Conservation (phyloP, 140 eudicot species). For the Ambrosia hybrid region DNA sequence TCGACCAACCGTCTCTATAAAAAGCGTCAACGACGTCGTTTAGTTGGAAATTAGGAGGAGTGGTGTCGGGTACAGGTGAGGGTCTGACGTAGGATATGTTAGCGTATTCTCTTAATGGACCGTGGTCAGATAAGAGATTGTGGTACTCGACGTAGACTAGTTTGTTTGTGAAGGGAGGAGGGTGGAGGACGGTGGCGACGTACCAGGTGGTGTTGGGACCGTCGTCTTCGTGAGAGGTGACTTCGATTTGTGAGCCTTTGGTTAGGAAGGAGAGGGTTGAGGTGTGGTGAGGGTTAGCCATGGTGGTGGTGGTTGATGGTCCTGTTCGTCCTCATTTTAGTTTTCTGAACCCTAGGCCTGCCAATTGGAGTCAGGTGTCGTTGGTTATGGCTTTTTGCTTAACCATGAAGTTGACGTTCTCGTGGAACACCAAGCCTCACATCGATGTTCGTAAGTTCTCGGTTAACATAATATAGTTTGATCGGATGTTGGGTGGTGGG, state of each 20-base stretch:
- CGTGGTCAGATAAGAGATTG: slow-evolving; percentile 33
- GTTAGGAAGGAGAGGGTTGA: slow-evolving; percentile 19
- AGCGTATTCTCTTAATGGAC: slow-evolving; percentile 55
- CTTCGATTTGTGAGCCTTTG: slow-evolving; percentile 61
- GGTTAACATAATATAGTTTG: too few species aligned
- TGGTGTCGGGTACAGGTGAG: slow-evolving; percentile 33
- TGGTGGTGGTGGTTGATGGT: slow-evolving; percentile 4
- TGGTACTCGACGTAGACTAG: slow-evolving; percentile 54
- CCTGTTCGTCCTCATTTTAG: slow-evolving; percentile 20
- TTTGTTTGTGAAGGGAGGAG: slow-evolving; percentile 28
- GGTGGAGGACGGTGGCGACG: slow-evolving; percentile 51
- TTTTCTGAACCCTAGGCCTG: slow-evolving; percentile 27
- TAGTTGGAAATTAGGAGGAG: slow-evolving; percentile 34
- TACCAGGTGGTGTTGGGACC: slow-evolving; percentile 56
- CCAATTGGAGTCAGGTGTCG: neutral
- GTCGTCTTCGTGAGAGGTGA: slow-evolving; percentile 57
- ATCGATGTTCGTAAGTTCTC: too few species aligned
- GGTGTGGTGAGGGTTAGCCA: slow-evolving; percentile 15
- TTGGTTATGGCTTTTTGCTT: neutral
- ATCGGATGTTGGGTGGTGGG: too few species aligned
- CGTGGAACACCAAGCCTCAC: too few species aligned
- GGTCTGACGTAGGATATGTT: slow-evolving; percentile 47
- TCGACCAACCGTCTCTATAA: slow-evolving; percentile 82
- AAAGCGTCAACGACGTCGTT: slow-evolving; percentile 77
- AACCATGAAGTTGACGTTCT: too few species aligned